Percentiles rank a stretch among this genome's conserved stretches.
phyloP scores from a whole-genome alignment of 257 asterid species.

The Petrea volubilis region DNA sequence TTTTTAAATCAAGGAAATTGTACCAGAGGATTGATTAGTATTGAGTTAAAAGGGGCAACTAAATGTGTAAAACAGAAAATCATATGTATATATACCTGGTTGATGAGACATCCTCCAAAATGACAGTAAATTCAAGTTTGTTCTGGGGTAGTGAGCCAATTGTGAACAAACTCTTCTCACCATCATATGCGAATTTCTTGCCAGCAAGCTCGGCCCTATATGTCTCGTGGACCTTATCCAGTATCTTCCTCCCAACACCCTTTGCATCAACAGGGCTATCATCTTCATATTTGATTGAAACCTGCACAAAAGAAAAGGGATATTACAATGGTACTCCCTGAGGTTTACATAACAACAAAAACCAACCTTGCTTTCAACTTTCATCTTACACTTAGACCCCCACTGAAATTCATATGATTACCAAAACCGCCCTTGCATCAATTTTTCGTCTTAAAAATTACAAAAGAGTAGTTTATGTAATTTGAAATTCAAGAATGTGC shows the following conservation, averaged over 20 bases:
- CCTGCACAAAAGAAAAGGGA: slow-evolving; percentile 40
- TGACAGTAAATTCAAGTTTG: slow-evolving; percentile 50
- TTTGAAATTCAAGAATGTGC: no score
- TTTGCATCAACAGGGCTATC: slow-evolving; percentile 59
- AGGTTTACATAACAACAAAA: no score
- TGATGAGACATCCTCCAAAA: slow-evolving; percentile 47
- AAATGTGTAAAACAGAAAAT: neutral
- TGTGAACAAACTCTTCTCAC: slow-evolving; percentile 67
- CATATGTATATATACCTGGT: slow-evolving; percentile 32
- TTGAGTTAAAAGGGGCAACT: no score
- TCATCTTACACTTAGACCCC: no score
- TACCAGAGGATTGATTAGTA: no score
- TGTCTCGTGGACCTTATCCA: slow-evolving; percentile 49
- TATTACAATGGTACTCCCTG: no score
- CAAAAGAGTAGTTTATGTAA: neutral
- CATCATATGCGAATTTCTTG: slow-evolving; percentile 66
- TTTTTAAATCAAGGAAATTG: neutral
- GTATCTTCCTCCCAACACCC: slow-evolving; percentile 56
- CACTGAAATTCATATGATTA: no score
- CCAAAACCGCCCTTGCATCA: no score
- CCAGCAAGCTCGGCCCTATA: slow-evolving; percentile 46
- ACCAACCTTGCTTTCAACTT: no score
- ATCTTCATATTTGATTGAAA: slow-evolving; percentile 58
- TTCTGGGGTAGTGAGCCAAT: slow-evolving; percentile 67
- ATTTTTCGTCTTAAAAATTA: no score